Evolutionary conservation across 2,329 filamentous ascomycete genomes (phyloP), one percentile per base, ranked within the genome.

Genomic region (Beauveria varroae): DNA sequence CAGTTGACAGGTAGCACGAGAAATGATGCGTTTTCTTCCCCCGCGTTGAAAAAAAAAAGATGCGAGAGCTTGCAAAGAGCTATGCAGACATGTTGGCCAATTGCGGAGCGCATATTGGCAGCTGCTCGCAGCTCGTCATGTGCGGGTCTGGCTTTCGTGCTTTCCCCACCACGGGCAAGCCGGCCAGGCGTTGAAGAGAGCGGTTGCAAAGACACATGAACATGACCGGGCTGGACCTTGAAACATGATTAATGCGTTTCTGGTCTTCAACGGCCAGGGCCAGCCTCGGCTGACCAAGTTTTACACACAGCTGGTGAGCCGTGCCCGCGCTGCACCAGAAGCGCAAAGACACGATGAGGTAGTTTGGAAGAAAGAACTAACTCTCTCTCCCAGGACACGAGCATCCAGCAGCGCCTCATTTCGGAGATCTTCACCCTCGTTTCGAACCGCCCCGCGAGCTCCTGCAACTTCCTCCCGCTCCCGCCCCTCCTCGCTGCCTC

Each of bases 261-360:
- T 99, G 67, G 93, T 99, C 73, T 99, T 99, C 81, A 99, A 99
- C 72, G 96, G 96, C 79, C 91, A 93, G 69, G 95, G 95, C 65
- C 93, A 99, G 76, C 93, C 95, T 43, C 89, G 95, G 61, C 83
- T 99, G 73, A 98, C 93, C 69, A 98, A 98, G 71, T 99, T 99
- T 81, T 99, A 99, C 75, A 97, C 93, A 2, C 93, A 98, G 74
- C 86, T 99, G 67, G 93, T 96, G 67, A 68, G 69, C 62, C 55
- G 53, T 54, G 65, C 57, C 50, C 5, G 12, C 34, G 34, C 34
- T 16, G 50, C 47, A 14, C 9, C 43, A 6, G 16, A 43, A 43
- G 1, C 47, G 26, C 47, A 34, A 7, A 49, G 22, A 0, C 43
- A 22, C n/a, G 20, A 46, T 12, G 10, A 9, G 9, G 24, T 18